Evolutionary conservation across 768 basidiomycete genomes (phyloP).

Genomic region (Daedaleopsis nitida): DNA sequence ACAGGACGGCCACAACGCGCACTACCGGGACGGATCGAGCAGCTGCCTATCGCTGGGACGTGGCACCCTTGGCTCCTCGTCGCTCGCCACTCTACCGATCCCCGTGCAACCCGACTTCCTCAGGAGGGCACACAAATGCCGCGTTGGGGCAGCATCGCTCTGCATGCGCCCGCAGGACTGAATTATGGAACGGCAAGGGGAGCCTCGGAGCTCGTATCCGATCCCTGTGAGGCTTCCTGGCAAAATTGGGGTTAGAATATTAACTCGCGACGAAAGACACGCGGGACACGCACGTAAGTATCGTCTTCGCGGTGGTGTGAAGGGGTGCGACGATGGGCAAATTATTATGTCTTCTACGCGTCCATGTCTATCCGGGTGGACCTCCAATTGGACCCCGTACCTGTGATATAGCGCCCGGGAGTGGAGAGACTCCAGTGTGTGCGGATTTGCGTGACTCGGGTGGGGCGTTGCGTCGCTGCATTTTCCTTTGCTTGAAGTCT

Average conservation of each 20-base stretch:
- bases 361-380: not conserved
- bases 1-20: not conserved
- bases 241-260: conserved; percentile 2
- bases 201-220: not conserved
- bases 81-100: not conserved
- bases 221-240: not conserved
- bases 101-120: not conserved
- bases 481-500: no score
- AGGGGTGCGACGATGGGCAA: not conserved
- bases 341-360: not conserved
- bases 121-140: not conserved
- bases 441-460: not conserved
- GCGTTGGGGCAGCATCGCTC: not conserved
- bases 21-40: not conserved
- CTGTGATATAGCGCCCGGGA: not conserved
- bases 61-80: not conserved
- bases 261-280: conserved; percentile 1
- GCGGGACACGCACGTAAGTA: conserved; percentile 6
- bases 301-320: not conserved
- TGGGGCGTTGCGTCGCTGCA: not conserved
- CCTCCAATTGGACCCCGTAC: not conserved
- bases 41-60: not conserved
- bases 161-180: not conserved
- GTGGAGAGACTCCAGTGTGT: not conserved
- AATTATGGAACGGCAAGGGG: not conserved